Conservation (phyloP, 352 stramenopile species). For the Globisporangium solare region DNA sequence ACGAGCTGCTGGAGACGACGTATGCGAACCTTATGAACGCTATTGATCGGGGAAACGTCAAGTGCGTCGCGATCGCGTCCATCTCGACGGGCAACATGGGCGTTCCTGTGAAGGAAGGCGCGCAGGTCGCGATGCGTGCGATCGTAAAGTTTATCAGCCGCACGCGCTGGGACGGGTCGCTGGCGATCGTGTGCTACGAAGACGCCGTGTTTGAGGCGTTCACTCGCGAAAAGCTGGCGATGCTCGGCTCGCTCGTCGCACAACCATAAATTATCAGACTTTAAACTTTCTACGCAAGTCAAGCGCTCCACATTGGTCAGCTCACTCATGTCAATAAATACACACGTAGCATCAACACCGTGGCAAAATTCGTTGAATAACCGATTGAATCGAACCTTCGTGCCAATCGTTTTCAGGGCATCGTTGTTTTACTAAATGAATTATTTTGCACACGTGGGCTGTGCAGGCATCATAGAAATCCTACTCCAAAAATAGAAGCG, state of each 20-base stretch:
- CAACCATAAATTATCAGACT: background rate
- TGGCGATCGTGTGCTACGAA: slow-evolving; percentile 56
- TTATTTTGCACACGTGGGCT: too few species aligned
- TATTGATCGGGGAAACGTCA: slow-evolving; percentile 29
- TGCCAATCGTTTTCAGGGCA: too few species aligned
- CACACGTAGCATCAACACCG: too few species aligned
- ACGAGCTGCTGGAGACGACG: slow-evolving; percentile 29
- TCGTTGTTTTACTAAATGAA: too few species aligned
- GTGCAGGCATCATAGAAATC: too few species aligned
- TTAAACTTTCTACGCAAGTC: too few species aligned
- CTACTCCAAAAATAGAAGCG: too few species aligned
- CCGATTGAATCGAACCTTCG: too few species aligned
- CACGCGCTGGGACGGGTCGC: slow-evolving; percentile 34
- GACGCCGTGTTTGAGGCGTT: slow-evolving; percentile 36
- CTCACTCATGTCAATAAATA: too few species aligned
- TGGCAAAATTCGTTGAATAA: too few species aligned
- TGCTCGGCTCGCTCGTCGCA: slow-evolving; percentile 31
- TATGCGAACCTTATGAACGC: slow-evolving; percentile 38
- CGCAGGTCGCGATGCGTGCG: slow-evolving; percentile 17
- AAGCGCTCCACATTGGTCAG: too few species aligned
- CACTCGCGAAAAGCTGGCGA: slow-evolving; percentile 10
- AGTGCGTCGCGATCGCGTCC: slow-evolving; percentile 52
- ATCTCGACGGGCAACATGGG: slow-evolving; percentile 67
- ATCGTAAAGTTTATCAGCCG: slow-evolving; percentile 35
- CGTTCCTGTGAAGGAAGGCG: slow-evolving; percentile 18